Evolutionary conservation across 2,329 filamentous ascomycete species (phyloP), one percentile per base, ranked within the genome.

Genomic region (Neoarthrinium moseri): DNA sequence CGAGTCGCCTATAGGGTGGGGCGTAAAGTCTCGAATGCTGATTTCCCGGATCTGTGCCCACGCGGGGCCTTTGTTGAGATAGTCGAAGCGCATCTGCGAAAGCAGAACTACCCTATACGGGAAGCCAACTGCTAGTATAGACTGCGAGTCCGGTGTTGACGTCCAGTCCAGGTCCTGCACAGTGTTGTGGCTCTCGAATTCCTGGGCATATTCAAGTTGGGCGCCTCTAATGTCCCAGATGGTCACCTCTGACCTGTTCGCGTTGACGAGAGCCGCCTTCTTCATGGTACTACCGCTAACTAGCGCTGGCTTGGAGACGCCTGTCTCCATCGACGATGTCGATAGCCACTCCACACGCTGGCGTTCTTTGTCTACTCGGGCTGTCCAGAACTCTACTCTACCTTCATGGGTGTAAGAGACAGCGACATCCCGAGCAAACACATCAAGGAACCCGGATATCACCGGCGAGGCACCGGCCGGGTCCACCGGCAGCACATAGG

Each of bases 101-200:
- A 96, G 78, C 3, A 96, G 74, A 23, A 95, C 69, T 5, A 96
- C 86, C 46, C 87, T 83, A 53, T 91, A 88, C n/a, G 86, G 85
- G 59, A 96, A 96, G 0, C 91, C 91, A n/a, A 96, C 89, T 1
- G 91, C 89, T 17, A 96, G 73, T 45, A 96, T 91, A 1, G 89
- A 92, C 59, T 96, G 90, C 39, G 83, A 84, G 62, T 95, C 89
- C 0, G 90, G 90, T 0, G 91, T 96, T 3, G 89, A 92, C 1
- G 91, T 92, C 92, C 92, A 96, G 64, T 96, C 91, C 11, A 96
- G 78, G 64, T 96, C 91, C 51, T 86, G 83, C 32, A 96, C 90
- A 5, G 77, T 79, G 56, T 94, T 87, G 49, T 86, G 78, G 11
- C 77, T 75, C 52, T 86, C 78, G 52, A 91, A 94, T 23, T 82